Percentiles rank a stretch among this genome's conserved stretches.
Evolutionary conservation across 495 filamentous ascomycete species (phyloP).

Genomic region (Neurospora sp.): DNA sequence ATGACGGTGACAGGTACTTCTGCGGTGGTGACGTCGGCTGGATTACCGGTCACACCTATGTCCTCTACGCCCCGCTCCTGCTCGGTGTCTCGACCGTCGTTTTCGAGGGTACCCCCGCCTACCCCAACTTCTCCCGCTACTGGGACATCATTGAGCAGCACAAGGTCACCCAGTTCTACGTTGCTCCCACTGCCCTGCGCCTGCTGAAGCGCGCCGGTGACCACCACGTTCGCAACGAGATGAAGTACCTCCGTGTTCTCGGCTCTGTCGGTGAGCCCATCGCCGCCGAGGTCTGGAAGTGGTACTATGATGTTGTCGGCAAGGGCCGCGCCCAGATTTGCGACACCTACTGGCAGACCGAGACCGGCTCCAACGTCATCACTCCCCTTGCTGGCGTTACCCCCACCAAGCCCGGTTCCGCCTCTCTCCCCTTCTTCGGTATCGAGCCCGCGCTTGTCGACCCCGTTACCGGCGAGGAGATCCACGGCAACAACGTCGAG

Average conservation of each 20-base stretch:
- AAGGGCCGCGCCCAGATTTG: slow-evolving; percentile 89
- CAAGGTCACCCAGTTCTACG: slow-evolving; percentile 95
- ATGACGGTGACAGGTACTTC: slow-evolving; percentile 87
- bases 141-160: slow-evolving; percentile 98
- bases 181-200: slow-evolving; percentile 88
- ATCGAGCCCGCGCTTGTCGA: slow-evolving; percentile 98
- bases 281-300: slow-evolving; percentile 98
- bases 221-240: slow-evolving; percentile 76
- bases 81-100: slow-evolving; percentile 91
- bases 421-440: slow-evolving; percentile 87
- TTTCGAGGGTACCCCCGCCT: slow-evolving; percentile 97
- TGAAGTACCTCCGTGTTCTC: slow-evolving; percentile 81
- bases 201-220: slow-evolving; percentile 91
- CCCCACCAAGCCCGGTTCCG: slow-evolving; percentile 68
- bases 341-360: slow-evolving; percentile 99
- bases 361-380: slow-evolving; percentile 92
- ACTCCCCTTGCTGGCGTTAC: slow-evolving; percentile 66
- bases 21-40: slow-evolving; percentile 98
- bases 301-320: slow-evolving; percentile 95
- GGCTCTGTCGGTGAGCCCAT: slow-evolving; percentile 99
- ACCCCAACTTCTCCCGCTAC: slow-evolving; percentile 95
- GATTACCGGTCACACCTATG: slow-evolving; percentile 99
- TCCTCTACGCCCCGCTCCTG: slow-evolving; percentile 90
- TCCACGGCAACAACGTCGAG: slow-evolving; percentile 94
- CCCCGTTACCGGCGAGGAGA: slow-evolving; percentile 87